Conservation (phyloP, 148 eudicot genomes). For the Rhododendron henanense region DNA sequence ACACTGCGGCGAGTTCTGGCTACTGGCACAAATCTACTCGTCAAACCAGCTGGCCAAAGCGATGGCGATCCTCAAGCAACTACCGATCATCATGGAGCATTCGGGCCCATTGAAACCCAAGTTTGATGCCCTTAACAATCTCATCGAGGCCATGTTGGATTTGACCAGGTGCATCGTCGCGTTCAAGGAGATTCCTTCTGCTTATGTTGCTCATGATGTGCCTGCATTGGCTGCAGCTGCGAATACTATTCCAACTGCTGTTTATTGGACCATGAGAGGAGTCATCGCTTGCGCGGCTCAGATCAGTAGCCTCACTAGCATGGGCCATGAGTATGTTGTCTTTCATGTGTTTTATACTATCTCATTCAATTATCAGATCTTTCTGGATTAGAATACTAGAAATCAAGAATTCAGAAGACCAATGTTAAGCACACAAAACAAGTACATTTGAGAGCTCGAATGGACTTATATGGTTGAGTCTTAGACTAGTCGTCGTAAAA, state of each 20-base stretch:
- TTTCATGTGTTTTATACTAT: background rate
- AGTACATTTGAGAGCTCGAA: background rate
- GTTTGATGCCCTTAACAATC: slow-evolving; percentile 22
- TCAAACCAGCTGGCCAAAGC: slow-evolving; percentile 27
- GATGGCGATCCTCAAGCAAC: slow-evolving; percentile 27
- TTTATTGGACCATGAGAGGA: slow-evolving; percentile 26
- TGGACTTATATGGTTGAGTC: background rate
- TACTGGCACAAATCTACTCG: slow-evolving; percentile 20
- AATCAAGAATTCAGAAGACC: background rate
- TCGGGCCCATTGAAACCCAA: slow-evolving; percentile 14
- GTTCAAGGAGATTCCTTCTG: slow-evolving; percentile 21
- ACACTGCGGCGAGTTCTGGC: slow-evolving; percentile 31
- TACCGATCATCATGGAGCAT: slow-evolving; percentile 26
- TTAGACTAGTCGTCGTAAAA: background rate
- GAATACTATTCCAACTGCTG: slow-evolving; percentile 18
- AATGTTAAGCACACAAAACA: background rate
- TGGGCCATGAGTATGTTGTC: slow-evolving; percentile 22
- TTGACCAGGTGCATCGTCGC: slow-evolving; percentile 19
- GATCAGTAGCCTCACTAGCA: slow-evolving; percentile 26
- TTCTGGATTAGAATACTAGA: background rate
- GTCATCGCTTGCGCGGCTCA: slow-evolving; percentile 23
- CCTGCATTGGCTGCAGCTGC: slow-evolving; percentile 15
- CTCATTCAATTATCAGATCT: background rate
- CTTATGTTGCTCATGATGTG: slow-evolving; percentile 15
- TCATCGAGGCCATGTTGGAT: slow-evolving; percentile 23